A percentile compares a stretch with the other conserved stretches of the same genome.
Evolutionary conservation across 1,284 basidiomycete genomes (phyloP).

Genomic region (Trichosporon asahii): DNA sequence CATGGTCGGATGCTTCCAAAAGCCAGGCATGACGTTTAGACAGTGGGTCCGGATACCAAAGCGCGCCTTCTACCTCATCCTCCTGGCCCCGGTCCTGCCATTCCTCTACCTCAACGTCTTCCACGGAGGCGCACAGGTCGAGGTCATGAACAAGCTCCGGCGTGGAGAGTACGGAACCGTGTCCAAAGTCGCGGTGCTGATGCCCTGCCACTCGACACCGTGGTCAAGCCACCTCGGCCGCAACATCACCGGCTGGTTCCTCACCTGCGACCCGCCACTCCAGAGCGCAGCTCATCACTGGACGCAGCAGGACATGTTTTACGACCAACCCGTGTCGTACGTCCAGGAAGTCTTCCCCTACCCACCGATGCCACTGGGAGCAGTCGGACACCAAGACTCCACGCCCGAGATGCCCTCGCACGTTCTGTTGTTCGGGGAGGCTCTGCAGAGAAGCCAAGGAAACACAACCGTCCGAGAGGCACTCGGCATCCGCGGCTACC

Average conservation of each 20-base stretch:
- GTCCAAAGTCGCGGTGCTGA: conserved; percentile 70
- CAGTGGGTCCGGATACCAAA: conserved; percentile 38
- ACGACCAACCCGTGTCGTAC: conserved; percentile 66
- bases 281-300: conserved; percentile 55
- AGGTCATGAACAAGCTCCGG: conserved; percentile 58
- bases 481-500: conserved; percentile 63
- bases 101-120: conserved; percentile 66
- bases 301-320: conserved; percentile 84
- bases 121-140: conserved; percentile 74
- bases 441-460: conserved; percentile 54
- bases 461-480: conserved; percentile 52
- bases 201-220: conserved; percentile 98
- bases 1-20: conserved; percentile 29
- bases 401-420: conserved; percentile 60
- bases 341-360: conserved; percentile 61
- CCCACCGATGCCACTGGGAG: conserved; percentile 20
- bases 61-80: conserved; percentile 55
- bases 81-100: conserved; percentile 58
- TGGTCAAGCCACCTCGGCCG: conserved; percentile 78
- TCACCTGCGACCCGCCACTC: conserved; percentile 88
- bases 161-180: conserved; percentile 28
- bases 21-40: conserved; percentile 28
- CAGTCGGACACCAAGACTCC: not conserved
- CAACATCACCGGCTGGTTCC: conserved; percentile 66
- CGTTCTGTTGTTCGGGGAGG: conserved; percentile 71